These are phyloP conservation scores for Phytophthora macrochlamydospora DNA, from an alignment of 352 stramenopile genomes.

Conservation along the genomic window DNA sequence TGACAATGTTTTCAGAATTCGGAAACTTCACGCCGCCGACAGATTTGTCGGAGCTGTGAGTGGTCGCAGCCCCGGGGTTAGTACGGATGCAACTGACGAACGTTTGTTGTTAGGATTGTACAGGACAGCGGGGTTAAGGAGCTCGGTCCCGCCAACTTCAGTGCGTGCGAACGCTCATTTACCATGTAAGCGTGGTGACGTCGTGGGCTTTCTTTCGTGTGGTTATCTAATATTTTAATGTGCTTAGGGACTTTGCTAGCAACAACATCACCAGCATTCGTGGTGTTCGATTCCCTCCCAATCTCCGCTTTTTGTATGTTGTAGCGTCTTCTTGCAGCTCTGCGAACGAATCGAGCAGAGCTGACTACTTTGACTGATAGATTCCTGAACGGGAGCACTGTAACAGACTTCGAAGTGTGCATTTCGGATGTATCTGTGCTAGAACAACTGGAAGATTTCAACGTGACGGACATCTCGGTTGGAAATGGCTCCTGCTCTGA, in stretches of 20 bases:
- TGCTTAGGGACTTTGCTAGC: constrained; percentile 30
- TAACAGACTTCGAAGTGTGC: constrained; percentile 38
- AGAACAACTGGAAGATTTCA: constrained; percentile 27
- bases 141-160: constrained; percentile 32
- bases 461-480: constrained; percentile 17
- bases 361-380: constrained; percentile 3
- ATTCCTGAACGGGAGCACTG: constrained; percentile 32
- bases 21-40: constrained; percentile 28
- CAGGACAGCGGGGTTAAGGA: constrained; percentile 23
- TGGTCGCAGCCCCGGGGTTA: neutral
- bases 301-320: constrained; percentile 28
- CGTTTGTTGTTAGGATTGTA: constrained; percentile 14
- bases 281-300: constrained; percentile 34
- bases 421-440: constrained; percentile 34
- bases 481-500: constrained; percentile 11
- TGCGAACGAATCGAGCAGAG: neutral
- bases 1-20: constrained; percentile 21
- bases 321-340: neutral
- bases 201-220: neutral
- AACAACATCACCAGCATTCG: constrained; percentile 33
- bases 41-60: constrained; percentile 38
- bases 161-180: constrained; percentile 30
- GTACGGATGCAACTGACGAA: neutral
- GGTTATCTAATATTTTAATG: neutral
- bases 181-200: constrained; percentile 19